Evolutionary conservation across 1,139 yeast genomes (phyloP).

Genomic region (Candida dubliniensis): DNA sequence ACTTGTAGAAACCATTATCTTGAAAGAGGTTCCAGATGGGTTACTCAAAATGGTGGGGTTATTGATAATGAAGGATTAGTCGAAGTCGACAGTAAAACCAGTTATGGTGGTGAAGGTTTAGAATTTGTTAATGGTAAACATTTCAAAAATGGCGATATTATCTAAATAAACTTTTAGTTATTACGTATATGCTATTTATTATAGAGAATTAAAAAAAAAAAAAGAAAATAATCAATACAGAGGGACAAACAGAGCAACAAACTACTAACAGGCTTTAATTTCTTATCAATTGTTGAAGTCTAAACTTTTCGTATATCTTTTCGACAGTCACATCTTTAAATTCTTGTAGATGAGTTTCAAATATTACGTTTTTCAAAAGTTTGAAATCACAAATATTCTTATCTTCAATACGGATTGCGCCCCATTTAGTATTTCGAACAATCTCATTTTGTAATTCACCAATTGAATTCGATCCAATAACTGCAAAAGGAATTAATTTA

Average conservation of each 20-base stretch:
- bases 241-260: neutral
- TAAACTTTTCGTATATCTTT: conserved; percentile 59
- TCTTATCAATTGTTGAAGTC: conserved; percentile 30
- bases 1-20: conserved; percentile 72
- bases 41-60: conserved; percentile 63
- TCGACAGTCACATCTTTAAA: conserved; percentile 65
- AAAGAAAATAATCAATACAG: neutral
- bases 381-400: conserved; percentile 57
- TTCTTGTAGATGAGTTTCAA: conserved; percentile 68
- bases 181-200: neutral
- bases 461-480: conserved; percentile 17
- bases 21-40: conserved; percentile 76
- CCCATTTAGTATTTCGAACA: conserved; percentile 16
- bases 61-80: conserved; percentile 54
- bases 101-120: conserved; percentile 86
- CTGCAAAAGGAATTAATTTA: conserved; percentile 21
- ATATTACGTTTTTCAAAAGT: conserved; percentile 54
- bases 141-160: conserved; percentile 43
- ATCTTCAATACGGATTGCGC: conserved; percentile 41
- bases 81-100: conserved; percentile 76
- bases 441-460: conserved; percentile 7
- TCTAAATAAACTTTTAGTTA: conserved; percentile 18
- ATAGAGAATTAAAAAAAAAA: neutral
- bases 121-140: conserved; percentile 54
- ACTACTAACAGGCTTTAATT: neutral